phyloP scores from a whole-genome alignment of 2,329 filamentous ascomycete species.

The Macroventuria anomochaeta region DNA sequence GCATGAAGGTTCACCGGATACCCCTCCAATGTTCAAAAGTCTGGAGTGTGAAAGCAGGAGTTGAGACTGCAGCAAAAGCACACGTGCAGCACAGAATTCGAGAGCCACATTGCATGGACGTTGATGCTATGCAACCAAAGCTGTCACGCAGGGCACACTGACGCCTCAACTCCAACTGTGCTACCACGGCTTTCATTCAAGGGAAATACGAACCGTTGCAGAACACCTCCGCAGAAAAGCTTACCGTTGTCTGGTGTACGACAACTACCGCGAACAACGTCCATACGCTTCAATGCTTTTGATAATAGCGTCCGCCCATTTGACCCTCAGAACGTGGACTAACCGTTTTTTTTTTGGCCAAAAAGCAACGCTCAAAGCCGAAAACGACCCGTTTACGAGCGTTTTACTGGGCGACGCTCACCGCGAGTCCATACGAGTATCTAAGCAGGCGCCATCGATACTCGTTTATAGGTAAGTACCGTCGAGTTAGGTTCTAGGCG shows the following conservation, averaged over 20 bases:
- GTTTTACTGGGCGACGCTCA: background rate
- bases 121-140: slow-evolving; percentile 1
- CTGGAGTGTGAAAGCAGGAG: background rate
- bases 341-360: background rate
- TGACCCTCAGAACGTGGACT: background rate
- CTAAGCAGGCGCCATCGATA: background rate
- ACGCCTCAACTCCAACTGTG: background rate
- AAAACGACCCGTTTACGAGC: background rate
- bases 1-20: slow-evolving; percentile 1
- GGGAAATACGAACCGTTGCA: background rate
- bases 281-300: background rate
- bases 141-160: background rate
- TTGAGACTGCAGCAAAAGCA: slow-evolving; percentile 1
- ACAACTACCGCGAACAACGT: background rate
- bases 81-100: slow-evolving; percentile 1
- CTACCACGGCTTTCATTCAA: too few relatives aligned
- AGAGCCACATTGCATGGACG: background rate
- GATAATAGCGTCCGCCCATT: too few relatives aligned
- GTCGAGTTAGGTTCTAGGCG: background rate
- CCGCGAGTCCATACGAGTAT: background rate
- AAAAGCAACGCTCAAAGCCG: slow-evolving; percentile 4
- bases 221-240: background rate
- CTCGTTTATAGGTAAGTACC: background rate
- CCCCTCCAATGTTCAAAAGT: background rate
- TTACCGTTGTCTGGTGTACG: background rate